Evolutionary conservation across 2,329 filamentous ascomycete genomes (phyloP).

Genomic region (Aspergillus fumigatus): DNA sequence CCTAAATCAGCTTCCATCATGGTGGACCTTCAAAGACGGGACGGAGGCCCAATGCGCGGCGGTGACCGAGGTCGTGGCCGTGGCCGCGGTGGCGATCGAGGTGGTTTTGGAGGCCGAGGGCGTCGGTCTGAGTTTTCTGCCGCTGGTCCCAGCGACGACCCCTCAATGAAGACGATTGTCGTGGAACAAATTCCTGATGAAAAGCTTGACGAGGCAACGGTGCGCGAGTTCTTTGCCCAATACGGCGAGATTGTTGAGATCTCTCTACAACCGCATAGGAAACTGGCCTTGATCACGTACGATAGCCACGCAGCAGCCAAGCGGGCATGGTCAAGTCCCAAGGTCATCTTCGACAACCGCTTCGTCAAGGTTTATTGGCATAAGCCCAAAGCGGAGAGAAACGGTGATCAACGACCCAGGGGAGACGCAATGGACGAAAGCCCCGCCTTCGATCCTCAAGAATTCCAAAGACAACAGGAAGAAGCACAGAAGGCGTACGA

Average conservation of each 20-base stretch:
- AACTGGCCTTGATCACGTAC: conserved; percentile 54
- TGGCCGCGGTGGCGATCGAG: conserved; percentile 41
- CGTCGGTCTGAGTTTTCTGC: conserved; percentile 52
- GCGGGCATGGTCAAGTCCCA: conserved; percentile 56
- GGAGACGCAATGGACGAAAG: conserved; percentile 30
- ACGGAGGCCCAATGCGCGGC: conserved; percentile 21
- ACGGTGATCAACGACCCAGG: conserved; percentile 20
- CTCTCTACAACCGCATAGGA: conserved; percentile 51
- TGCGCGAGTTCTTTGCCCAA: conserved; percentile 55
- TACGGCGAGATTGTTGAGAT: conserved; percentile 55
- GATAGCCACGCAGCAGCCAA: conserved; percentile 48
- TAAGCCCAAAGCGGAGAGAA: conserved; percentile 39
- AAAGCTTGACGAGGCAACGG: conserved; percentile 49
- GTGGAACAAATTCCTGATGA: conserved; percentile 60
- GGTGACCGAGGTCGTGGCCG: conserved; percentile 34
- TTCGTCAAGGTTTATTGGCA: conserved; percentile 64
- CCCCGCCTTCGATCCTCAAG: conserved; percentile 50
- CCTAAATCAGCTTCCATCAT: conserved; percentile 47
- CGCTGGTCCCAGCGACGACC: conserved; percentile 49
- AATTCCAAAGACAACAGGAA: conserved; percentile 51
- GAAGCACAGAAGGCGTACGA: conserved; percentile 55
- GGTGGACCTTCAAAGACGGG: conserved; percentile 26
- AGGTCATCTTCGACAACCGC: conserved; percentile 60
- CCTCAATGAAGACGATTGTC: conserved; percentile 53
- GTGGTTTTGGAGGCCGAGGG: conserved; percentile 36